Evolutionary conservation across 805 yeast genomes (phyloP), one percentile per base, ranked within the genome.

Genomic region (Myxozyma sirexii): DNA sequence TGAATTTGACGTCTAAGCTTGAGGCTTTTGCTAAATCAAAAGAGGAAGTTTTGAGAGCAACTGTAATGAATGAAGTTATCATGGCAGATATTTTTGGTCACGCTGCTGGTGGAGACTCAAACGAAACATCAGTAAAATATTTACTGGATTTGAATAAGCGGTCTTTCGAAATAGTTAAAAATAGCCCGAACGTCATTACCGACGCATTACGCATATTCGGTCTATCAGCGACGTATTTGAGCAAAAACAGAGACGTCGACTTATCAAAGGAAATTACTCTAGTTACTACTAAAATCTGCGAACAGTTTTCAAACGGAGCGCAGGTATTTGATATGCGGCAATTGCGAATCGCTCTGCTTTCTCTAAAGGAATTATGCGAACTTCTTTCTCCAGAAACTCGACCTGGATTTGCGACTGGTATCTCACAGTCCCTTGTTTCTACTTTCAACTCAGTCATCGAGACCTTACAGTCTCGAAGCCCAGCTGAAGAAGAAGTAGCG

Each of bases 331-430:
- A 38, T 27, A 29, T 8, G 26, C n/a, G n/a, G 15, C 29, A 24
- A 12, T n/a, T 37, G n/a, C 15, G 46, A 7, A 17, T 23, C 13
- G 4, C 13, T 19, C 33, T 54, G 19, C 24, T 46, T 3, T 26
- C 57, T 27, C 46, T 54, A 3, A 24, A 31, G n/a, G 57, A 54
- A 8, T 39, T 54, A n/a, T 15, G 29, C 17, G 44, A 46, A 41
- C 26, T 45, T 1, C 24, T 45, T 12, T 24, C 37, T 24, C 4
- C 44, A 13, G 19, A 43, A 37, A 27, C 43, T 10, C 45, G 44
- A 21, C 23, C 23, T 13, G 17, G 12, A 12, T 4, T 21, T 13
- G 7, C 21, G 17, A 4, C 23, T 4, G 44, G 19, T 12, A 33
- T 17, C 15, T 26, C 27, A 4, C 26, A 13, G 15, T 8, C 37